Percentiles rank a stretch among this genome's conserved stretches.
Conservation (phyloP, 1,284 basidiomycete species). For the Phlebopus sp. region DNA sequence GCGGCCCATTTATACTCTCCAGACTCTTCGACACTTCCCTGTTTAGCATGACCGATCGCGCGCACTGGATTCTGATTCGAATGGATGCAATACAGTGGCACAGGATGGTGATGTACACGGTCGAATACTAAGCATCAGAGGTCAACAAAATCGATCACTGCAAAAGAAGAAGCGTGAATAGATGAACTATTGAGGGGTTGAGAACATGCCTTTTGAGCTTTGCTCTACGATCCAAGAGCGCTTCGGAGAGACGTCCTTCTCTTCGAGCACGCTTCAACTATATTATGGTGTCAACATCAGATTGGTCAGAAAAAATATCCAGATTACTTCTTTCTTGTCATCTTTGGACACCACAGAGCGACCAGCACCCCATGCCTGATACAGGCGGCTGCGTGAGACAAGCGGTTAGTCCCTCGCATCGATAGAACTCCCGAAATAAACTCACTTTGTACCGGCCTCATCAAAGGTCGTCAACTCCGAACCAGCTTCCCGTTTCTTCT, state of each 20-base stretch:
- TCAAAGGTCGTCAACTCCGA: constrained; percentile 58
- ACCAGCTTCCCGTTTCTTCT: constrained; percentile 67
- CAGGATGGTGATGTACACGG: constrained; percentile 7
- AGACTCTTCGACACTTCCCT: constrained; percentile 11
- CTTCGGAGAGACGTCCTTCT: constrained; percentile 86
- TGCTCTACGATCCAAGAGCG: constrained; percentile 81
- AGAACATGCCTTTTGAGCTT: constrained; percentile 84
- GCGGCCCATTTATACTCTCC: constrained; percentile 5
- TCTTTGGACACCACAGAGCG: constrained; percentile 67
- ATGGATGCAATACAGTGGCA: constrained; percentile 16
- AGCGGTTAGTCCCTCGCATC: constrained; percentile 6
- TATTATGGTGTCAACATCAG: constrained; percentile 7
- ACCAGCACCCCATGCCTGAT: constrained; percentile 88
- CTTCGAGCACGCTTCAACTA: constrained; percentile 82
- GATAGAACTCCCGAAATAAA: constrained; percentile 16
- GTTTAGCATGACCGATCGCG: constrained; percentile 6
- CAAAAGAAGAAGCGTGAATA: constrained; percentile 6
- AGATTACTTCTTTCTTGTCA: constrained; percentile 66
- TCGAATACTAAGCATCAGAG: constrained; percentile 10
- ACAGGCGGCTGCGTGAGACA: constrained; percentile 53
- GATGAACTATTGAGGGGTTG: background rate
- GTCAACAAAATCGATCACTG: constrained; percentile 67
- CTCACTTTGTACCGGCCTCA: constrained; percentile 71
- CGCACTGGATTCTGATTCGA: constrained; percentile 1
- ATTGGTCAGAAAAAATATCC: constrained; percentile 8